Evolutionary conservation across 192 early-diverging fungal genomes (phyloP), one percentile per base, ranked within the genome.

Genomic region (Coemansia sp.): DNA sequence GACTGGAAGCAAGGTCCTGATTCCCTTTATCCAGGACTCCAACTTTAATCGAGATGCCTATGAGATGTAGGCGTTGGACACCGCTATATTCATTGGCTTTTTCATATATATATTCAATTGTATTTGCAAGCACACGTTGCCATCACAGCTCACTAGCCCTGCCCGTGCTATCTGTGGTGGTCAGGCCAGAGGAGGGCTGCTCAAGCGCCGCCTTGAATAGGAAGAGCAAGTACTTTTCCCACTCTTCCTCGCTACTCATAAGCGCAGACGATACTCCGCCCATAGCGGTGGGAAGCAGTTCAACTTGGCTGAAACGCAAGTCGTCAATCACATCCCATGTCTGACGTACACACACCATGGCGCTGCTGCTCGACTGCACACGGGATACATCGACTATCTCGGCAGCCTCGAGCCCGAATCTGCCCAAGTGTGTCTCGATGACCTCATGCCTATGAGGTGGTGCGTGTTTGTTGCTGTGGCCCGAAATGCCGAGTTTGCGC

Each of bases 21-120:
- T 89, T 38, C 89, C 94, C 4, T 97, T 98, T 73, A 92, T 98
- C 65, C 95, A 98, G 84, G 94, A 95, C 73, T 91, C 93, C 23
- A 90, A 88, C 62, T 94, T 94, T 74, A 84, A 85, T 64, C 87
- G 86, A 62, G 91, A 94, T 39, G 86, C 79, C 37, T 95, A 94
- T 69, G 61, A 59, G 13, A 37, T 70, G 58, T 68, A 68, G 58
- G 9, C 18, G 9, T 20, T 21, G 9, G 34, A 3, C 43, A 21
- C 25, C 25, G 23, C 25, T 50, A 34, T 58, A 20, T 26, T 16
- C 16, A n/a, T 14, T 8, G 16, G 11, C 13, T 50, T 26, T 58
- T 58, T 23, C 16, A 42, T 36, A 28, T 62, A n/a, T 37, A 35
- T 69, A n/a, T 35, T 23, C 43, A 6, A 35, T 42, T 41, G 18